Base-by-base conservation (phyloP, 176 grass and related monocot genomes). In the Cenchrus purpureus region DNA sequence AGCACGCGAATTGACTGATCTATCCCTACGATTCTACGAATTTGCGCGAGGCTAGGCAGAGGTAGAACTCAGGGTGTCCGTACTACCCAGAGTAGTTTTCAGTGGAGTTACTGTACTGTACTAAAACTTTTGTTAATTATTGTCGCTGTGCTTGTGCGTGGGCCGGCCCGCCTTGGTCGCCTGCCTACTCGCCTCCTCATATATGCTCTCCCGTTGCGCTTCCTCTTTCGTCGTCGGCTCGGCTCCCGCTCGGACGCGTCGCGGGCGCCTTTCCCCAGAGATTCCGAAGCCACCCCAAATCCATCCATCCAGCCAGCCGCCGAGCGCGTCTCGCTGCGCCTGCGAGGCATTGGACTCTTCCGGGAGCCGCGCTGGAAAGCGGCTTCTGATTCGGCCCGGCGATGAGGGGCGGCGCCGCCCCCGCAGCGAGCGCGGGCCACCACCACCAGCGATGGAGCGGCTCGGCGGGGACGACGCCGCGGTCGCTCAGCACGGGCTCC, bases 391-490 rank as follows among this genome's bases (percentile, higher is more conserved):
- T 70, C 12, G 58, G 74, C 7, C 4, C 79, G 65, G 49, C 48
- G 85, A 91, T 91, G 89, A 87, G 70, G 81, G 64, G 89, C 69
- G 89, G 43, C 62, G n/a, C 68, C 79, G 68, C 65, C 65, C 4
- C 66, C 32, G 13, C 74, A 10, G 4, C 77, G 57, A 62, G 45
- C 19, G 42, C 59, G 61, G 45, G 59, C n/a, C 59, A 64, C 52
- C 82, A 85, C 43, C 82, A 85, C 31, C 87, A 75, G 77, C 81
- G 76, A 91, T 91, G 89, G 89, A 71, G 71, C 77, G 81, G 64
- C 48, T 91, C 89, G 10, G 85, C 89, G 63, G 89, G 89, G 71
- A 87, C 85, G 81, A 91, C 89, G 63, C 89, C 85, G 56, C 89
- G 89, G 55, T 91, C 89, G 55, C 85, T 87, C 10, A 91, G 89